A percentile compares a stretch with the other conserved stretches of the same genome.
Conservation (phyloP, 768 basidiomycete species). For the Phanerochaete sordida region DNA sequence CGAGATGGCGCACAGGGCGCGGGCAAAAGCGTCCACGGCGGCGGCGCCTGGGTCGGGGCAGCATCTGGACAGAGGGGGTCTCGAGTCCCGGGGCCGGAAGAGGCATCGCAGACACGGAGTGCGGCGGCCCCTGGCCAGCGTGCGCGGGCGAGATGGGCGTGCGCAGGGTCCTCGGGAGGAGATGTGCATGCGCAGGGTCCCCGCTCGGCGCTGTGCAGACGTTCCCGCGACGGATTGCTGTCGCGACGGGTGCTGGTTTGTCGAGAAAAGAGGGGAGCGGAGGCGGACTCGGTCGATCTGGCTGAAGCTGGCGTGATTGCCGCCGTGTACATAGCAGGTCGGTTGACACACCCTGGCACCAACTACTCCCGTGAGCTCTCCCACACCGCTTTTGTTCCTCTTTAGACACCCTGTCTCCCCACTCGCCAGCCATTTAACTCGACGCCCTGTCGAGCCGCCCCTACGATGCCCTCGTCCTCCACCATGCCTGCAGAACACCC, state of each 20-base stretch:
- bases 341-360: slow-evolving; percentile 6
- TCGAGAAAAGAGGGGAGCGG: neutral
- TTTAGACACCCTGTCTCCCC: slow-evolving; percentile 5
- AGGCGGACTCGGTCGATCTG: neutral
- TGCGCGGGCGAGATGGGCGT: no score
- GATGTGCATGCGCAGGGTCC: no score
- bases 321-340: slow-evolving; percentile 13
- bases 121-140: neutral
- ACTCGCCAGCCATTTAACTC: slow-evolving; percentile 16
- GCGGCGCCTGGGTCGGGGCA: neutral
- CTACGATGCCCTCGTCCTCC: slow-evolving; percentile 16
- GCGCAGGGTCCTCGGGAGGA: no score
- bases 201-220: neutral
- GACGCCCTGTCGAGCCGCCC: slow-evolving; percentile 8
- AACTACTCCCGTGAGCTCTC: slow-evolving; percentile 5
- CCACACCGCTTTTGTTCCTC: slow-evolving; percentile 9
- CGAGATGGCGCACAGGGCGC: neutral
- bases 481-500: slow-evolving; percentile 53
- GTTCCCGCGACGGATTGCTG: neutral
- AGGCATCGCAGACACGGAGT: neutral
- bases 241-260: neutral
- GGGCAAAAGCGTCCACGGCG: neutral
- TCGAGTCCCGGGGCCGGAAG: neutral
- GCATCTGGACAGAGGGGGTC: neutral
- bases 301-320: slow-evolving; percentile 2